Conservation (phyloP, 1,284 basidiomycete genomes). For the Apiotrichum mycotoxinovorans region DNA sequence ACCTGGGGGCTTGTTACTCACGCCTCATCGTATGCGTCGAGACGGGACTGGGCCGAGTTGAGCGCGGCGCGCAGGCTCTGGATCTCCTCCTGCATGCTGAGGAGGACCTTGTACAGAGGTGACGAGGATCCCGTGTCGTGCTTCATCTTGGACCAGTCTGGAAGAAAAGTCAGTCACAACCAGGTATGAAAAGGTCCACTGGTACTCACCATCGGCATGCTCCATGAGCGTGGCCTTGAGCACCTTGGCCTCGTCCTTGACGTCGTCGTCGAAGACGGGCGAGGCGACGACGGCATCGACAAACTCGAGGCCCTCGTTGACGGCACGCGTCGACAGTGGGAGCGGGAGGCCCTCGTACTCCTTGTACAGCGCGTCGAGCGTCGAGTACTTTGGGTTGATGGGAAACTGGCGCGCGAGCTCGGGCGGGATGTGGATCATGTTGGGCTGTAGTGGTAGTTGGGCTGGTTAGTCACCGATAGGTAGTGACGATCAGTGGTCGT, state of each 20-base stretch:
- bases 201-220: conserved; percentile 16
- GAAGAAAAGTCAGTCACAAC: background rate
- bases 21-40: conserved; percentile 18
- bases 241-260: conserved; percentile 12
- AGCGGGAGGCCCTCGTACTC: conserved; percentile 17
- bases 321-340: conserved; percentile 5
- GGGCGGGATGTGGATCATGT: conserved; percentile 17
- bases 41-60: conserved; percentile 8
- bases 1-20: background rate
- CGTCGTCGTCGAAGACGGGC: conserved; percentile 14
- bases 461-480: background rate
- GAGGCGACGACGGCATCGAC: conserved; percentile 10
- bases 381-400: conserved; percentile 13
- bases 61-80: conserved; percentile 15
- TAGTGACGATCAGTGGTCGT: background rate
- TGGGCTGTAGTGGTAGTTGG: background rate
- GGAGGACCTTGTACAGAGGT: conserved; percentile 19
- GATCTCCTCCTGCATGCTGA: conserved; percentile 23
- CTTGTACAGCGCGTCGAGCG: conserved; percentile 9
- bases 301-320: conserved; percentile 18
- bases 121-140: conserved; percentile 2
- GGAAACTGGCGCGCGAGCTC: conserved; percentile 21
- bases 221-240: conserved; percentile 14
- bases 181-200: background rate
- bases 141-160: conserved; percentile 17